phyloP scores from a whole-genome alignment of 2,329 filamentous ascomycete genomes.

The Aspergillus jensenii region DNA sequence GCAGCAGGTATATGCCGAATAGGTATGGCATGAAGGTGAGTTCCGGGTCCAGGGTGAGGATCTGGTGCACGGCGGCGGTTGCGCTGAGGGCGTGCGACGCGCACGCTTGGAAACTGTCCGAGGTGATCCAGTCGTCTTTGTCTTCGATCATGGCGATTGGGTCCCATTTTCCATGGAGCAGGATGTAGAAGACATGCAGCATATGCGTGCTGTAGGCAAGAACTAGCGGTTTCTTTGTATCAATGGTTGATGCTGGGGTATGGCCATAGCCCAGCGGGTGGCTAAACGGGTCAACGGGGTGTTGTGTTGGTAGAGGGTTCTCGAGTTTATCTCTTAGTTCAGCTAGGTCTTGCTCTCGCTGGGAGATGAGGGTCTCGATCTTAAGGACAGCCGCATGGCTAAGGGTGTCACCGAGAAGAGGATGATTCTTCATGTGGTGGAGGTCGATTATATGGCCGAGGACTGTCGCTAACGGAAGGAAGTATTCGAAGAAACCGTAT shows the following conservation, averaged over 20 bases:
- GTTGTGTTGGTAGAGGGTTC: neutral
- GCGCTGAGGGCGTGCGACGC: constrained; percentile 10
- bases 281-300: no score
- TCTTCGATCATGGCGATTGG: constrained; percentile 12
- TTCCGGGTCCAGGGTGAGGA: constrained; percentile 9
- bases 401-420: constrained; percentile 3
- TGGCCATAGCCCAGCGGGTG: neutral
- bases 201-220: constrained; percentile 9
- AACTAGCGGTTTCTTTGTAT: constrained; percentile 3
- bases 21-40: constrained; percentile 11
- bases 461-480: constrained; percentile 7
- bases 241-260: neutral
- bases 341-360: constrained; percentile 7
- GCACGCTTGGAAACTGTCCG: constrained; percentile 9
- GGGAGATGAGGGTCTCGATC: constrained; percentile 7
- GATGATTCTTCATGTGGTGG: constrained; percentile 5
- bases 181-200: constrained; percentile 10
- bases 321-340: constrained; percentile 2
- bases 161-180: constrained; percentile 9
- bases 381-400: neutral
- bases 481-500: constrained; percentile 11
- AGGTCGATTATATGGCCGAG: constrained; percentile 11
- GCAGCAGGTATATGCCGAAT: constrained; percentile 9
- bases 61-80: constrained; percentile 8
- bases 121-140: constrained; percentile 12